These are phyloP conservation scores for Pontederia crassipes DNA, from an alignment of 176 grass and related monocot species.

Conservation along the genomic window DNA sequence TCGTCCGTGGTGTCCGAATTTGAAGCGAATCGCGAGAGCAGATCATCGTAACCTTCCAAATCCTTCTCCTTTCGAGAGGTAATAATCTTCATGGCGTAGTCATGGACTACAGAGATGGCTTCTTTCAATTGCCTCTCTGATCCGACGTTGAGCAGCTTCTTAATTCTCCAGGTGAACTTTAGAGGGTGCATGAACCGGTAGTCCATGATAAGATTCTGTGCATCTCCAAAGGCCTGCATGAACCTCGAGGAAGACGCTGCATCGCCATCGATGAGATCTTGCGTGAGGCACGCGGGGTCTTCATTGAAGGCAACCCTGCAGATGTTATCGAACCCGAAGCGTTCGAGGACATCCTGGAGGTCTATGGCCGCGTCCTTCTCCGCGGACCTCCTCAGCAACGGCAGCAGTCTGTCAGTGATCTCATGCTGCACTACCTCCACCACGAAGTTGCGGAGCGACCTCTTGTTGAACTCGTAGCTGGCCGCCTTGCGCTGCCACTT, in stretches of 20 bases:
- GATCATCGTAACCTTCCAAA: slow-evolving; percentile 18
- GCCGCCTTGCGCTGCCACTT: slow-evolving; percentile 28
- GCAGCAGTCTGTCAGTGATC: slow-evolving; percentile 18
- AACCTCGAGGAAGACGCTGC: not conserved
- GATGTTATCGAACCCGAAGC: slow-evolving; percentile 50
- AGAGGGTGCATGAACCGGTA: not conserved
- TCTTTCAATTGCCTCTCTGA: slow-evolving; percentile 22
- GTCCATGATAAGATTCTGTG: not conserved
- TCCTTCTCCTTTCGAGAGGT: slow-evolving; percentile 7
- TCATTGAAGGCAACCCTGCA: slow-evolving; percentile 30
- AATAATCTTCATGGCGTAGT: slow-evolving; percentile 35
- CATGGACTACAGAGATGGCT: slow-evolving; percentile 18
- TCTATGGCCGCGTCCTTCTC: not conserved
- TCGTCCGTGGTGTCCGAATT: slow-evolving; percentile 8
- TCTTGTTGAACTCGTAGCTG: slow-evolving; percentile 34
- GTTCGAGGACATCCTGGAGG: not conserved
- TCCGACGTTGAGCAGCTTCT: slow-evolving; percentile 36
- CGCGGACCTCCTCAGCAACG: not conserved
- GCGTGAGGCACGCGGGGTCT: not conserved
- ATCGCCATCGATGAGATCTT: not conserved
- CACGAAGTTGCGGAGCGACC: slow-evolving; percentile 27
- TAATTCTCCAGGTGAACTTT: slow-evolving; percentile 28
- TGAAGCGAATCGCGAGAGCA: slow-evolving; percentile 25
- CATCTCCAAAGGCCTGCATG: not conserved
- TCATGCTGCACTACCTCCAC: slow-evolving; percentile 25